Conservation (phyloP, 164 flowering plant genomes). For the Stephania japonica region DNA sequence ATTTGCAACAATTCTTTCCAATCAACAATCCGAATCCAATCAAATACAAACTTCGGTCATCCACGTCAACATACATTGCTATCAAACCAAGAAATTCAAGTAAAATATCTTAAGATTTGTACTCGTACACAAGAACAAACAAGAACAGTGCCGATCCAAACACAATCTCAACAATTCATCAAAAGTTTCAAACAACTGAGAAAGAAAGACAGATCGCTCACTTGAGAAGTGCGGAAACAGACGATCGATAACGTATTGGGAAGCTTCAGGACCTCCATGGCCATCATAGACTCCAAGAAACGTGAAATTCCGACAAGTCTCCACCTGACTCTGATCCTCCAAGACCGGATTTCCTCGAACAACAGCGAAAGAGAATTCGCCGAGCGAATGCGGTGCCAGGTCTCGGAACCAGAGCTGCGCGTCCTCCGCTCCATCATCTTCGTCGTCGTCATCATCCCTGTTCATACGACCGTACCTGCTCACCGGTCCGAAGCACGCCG, state of each 20-base stretch:
- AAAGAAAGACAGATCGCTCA: conserved; percentile 17
- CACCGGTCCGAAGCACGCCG: conserved; percentile 53
- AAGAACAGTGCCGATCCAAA: background rate
- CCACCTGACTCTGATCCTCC: conserved; percentile 86
- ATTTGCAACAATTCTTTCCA: background rate
- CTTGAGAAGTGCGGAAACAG: conserved; percentile 53
- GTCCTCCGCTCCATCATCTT: conserved; percentile 23
- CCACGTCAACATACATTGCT: background rate
- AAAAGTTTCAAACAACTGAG: background rate
- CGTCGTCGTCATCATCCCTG: conserved; percentile 43
- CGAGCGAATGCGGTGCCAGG: conserved; percentile 50
- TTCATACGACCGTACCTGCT: conserved; percentile 61
- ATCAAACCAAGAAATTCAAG: background rate
- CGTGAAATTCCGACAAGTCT: conserved; percentile 38
- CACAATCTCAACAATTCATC: background rate
- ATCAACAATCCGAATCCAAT: background rate
- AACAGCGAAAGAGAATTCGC: conserved; percentile 71
- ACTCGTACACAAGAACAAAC: background rate
- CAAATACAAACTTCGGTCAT: background rate
- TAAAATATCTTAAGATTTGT: background rate
- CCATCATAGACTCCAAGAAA: conserved; percentile 88
- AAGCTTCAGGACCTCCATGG: conserved; percentile 77
- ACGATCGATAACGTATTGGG: conserved; percentile 49
- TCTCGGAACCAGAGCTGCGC: conserved; percentile 55
- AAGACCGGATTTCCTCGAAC: conserved; percentile 64